A percentile compares a stretch with the other conserved stretches of the same genome.
Conservation (phyloP, 2,329 filamentous ascomycete species). For the Didymella glomerata region DNA sequence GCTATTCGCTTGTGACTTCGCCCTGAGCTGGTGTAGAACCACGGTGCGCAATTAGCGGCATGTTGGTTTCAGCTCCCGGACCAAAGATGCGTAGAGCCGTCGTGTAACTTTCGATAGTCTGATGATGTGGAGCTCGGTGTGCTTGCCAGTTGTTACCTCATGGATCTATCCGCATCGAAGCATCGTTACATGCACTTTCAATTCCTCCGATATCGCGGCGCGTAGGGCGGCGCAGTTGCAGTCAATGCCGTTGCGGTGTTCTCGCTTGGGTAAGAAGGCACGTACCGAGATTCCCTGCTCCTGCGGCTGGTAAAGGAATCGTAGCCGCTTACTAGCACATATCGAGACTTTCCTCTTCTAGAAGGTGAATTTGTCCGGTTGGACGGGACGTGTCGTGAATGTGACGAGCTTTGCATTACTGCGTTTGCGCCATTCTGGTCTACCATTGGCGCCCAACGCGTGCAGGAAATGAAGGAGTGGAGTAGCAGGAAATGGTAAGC, state of each 20-base stretch:
- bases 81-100: conserved; percentile 15
- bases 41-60: conserved; percentile 19
- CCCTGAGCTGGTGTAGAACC: conserved; percentile 13
- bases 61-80: conserved; percentile 12
- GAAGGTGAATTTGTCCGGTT: conserved; percentile 22
- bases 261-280: conserved; percentile 22
- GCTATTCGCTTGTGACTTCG: conserved; percentile 4
- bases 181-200: not conserved
- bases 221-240: conserved; percentile 17
- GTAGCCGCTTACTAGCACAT: conserved; percentile 13
- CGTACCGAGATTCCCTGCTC: conserved; percentile 23
- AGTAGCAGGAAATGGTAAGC: conserved; percentile 28
- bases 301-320: conserved; percentile 17
- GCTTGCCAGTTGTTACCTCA: conserved; percentile 8
- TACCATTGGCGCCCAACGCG: conserved; percentile 24
- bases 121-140: conserved; percentile 19
- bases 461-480: conserved; percentile 27
- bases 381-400: conserved; percentile 32
- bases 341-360: conserved; percentile 7
- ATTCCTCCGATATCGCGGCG: conserved; percentile 17
- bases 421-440: conserved; percentile 15
- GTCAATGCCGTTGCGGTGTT: conserved; percentile 7
- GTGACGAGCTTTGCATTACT: conserved; percentile 19
- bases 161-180: conserved; percentile 9
- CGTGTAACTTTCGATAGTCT: conserved; percentile 21